phyloP scores from a whole-genome alignment of 352 stramenopile species.

The Globisporangium nodosum region DNA sequence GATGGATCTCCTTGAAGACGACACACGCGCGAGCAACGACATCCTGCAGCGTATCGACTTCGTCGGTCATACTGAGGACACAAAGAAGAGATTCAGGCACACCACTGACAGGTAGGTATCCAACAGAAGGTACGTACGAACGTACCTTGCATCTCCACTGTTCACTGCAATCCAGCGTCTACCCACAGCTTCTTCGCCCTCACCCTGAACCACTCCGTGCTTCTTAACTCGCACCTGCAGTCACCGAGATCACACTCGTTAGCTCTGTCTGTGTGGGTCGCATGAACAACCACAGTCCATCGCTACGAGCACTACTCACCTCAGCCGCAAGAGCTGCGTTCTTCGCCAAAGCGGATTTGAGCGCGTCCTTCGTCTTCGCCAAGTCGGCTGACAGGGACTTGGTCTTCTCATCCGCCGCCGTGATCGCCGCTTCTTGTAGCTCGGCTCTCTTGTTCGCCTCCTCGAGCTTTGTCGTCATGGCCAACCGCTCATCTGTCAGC shows the following conservation, averaged over 20 bases:
- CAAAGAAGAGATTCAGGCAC: no score
- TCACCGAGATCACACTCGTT: no score
- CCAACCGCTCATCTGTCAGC: slow-evolving; percentile 3
- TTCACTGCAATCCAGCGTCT: no score
- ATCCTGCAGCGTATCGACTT: not conserved
- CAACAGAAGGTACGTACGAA: no score
- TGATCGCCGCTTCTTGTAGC: not conserved
- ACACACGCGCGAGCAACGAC: not conserved
- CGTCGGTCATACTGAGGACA: not conserved
- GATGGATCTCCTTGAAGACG: not conserved
- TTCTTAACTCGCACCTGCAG: no score
- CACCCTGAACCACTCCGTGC: no score
- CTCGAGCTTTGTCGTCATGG: slow-evolving; percentile 1
- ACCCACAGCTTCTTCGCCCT: no score
- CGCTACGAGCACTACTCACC: not conserved
- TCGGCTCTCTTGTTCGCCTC: not conserved
- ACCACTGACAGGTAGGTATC: no score
- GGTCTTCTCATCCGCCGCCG: slow-evolving; percentile 3
- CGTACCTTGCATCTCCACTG: no score
- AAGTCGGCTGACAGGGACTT: not conserved
- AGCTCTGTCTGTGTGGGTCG: no score
- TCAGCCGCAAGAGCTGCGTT: not conserved
- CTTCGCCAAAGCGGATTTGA: not conserved
- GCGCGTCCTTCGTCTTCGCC: not conserved
- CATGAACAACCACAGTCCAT: not conserved